These are phyloP conservation scores for Lanzia echinophila DNA, from an alignment of 2,329 filamentous ascomycete genomes.

Conservation along the genomic window DNA sequence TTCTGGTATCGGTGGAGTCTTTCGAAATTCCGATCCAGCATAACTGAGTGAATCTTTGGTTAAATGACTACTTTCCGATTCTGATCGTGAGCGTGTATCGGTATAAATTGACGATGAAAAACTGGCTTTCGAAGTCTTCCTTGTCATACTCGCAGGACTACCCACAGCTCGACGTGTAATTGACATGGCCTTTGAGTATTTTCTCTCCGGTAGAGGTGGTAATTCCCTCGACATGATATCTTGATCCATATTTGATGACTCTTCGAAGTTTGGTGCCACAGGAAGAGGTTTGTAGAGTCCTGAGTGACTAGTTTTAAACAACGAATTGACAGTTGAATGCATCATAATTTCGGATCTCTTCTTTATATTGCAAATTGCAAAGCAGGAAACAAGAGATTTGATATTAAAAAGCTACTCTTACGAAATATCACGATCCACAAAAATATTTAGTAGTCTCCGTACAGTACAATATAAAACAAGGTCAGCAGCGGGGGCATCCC, in stretches of 20 bases:
- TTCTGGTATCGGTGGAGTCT: constrained; percentile 20
- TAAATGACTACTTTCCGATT: constrained; percentile 20
- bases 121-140: constrained; percentile 18
- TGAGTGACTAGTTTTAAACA: constrained; percentile 17
- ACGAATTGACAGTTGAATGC: neutral
- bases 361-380: neutral
- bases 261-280: constrained; percentile 7
- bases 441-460: neutral
- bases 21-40: constrained; percentile 18
- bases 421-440: neutral
- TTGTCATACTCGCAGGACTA: constrained; percentile 8
- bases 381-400: neutral
- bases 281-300: constrained; percentile 26
- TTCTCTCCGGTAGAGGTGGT: constrained; percentile 18
- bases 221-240: constrained; percentile 12
- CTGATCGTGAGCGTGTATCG: constrained; percentile 17
- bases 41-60: constrained; percentile 23
- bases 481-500: constrained; percentile 5
- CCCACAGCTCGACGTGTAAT: constrained; percentile 27
- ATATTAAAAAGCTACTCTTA: neutral
- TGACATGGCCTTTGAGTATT: constrained; percentile 10
- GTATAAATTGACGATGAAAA: constrained; percentile 24
- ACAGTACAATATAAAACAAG: constrained; percentile 7
- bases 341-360: neutral
- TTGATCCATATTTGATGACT: constrained; percentile 1